These are phyloP conservation scores for Yarrowia bubula DNA, from an alignment of 805 yeast genomes.

Conservation along the genomic window DNA sequence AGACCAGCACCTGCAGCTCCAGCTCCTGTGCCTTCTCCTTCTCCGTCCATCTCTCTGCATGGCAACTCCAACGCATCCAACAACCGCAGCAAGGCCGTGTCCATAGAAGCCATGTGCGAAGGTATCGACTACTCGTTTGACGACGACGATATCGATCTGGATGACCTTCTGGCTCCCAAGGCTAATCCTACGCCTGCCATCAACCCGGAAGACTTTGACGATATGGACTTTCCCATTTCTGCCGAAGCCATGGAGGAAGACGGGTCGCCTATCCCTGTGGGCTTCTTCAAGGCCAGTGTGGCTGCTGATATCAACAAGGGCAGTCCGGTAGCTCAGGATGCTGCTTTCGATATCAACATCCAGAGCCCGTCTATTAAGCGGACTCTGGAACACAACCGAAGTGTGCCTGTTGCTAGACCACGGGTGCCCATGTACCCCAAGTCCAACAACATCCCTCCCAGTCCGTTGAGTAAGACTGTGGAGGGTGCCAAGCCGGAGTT, in stretches of 20 bases:
- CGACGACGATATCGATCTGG: conserved; percentile 14
- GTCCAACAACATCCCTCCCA: conserved; percentile 23
- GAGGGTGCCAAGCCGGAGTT: not conserved
- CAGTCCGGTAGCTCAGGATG: not conserved
- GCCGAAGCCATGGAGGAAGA: conserved; percentile 17
- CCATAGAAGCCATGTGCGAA: conserved; percentile 26
- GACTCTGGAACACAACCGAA: not conserved
- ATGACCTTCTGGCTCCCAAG: conserved; percentile 1
- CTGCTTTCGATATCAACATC: conserved; percentile 16
- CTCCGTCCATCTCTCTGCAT: not conserved
- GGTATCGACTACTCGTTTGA: conserved; percentile 20
- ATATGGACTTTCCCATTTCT: not conserved
- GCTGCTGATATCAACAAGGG: conserved; percentile 24
- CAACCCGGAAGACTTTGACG: not conserved
- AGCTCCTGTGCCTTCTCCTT: not conserved
- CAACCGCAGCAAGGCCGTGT: conserved; percentile 13
- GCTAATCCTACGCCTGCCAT: not conserved
- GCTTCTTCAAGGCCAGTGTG: conserved; percentile 24
- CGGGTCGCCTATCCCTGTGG: conserved; percentile 16
- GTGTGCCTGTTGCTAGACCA: not conserved
- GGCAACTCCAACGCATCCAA: conserved; percentile 1
- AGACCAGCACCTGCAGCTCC: not conserved
- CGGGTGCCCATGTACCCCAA: conserved; percentile 19
- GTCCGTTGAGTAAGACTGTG: conserved; percentile 1
- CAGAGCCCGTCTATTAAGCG: conserved; percentile 17